Base-by-base conservation (phyloP, 1,284 basidiomycete species). In the Mrakiaceae sp. region DNA sequence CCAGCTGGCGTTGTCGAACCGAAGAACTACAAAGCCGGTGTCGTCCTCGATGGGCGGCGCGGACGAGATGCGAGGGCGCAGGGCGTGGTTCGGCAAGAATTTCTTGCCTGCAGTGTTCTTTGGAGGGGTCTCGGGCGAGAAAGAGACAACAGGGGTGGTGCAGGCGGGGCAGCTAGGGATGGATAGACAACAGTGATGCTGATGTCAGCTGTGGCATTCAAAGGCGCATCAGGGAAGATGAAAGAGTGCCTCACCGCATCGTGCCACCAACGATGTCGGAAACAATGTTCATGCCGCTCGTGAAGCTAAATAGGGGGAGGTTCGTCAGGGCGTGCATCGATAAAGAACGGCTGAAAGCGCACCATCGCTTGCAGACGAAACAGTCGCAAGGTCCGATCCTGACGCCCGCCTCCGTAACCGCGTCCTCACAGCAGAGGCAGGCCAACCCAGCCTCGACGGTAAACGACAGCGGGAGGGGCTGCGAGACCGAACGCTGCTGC, bases 1-100 rank as follows among this genome's bases (percentile, higher is more conserved):
- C 65, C 65, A 66, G 39, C 44, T 50, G 3, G 65, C 65, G 51
- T 66, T 66, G 56, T 66, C 65, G 44, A 66, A 66, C 9, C 65
- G 49, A 3, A 66, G 47, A 4, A 66, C 10, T 42, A 59, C 58
- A 12, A 49, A 56, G 43, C 57, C 49, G 14, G 47, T n/a, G 6
- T 53, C 48, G 39, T 48, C 54, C 46, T 63, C 49, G 10, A 27
- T 16, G 14, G 49, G 39, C 27, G 27, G 27, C 27, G 27, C 27
- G 2, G 27, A 27, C 27, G 27, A 27, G 2, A 27, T 27, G 27
- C 27, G 27, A 27, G 27, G 27, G 27, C 27, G 27, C 27, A 27
- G 27, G 27, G 50, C 4, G 2, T 14, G 46, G 10, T 40, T 46
- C 11, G 60, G 11, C 50, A 53, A 52, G 50, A 27, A 53, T n/a